These are phyloP conservation scores for Hansenula sp. DNA, from an alignment of 1,139 yeast genomes.

Conservation along the genomic window DNA sequence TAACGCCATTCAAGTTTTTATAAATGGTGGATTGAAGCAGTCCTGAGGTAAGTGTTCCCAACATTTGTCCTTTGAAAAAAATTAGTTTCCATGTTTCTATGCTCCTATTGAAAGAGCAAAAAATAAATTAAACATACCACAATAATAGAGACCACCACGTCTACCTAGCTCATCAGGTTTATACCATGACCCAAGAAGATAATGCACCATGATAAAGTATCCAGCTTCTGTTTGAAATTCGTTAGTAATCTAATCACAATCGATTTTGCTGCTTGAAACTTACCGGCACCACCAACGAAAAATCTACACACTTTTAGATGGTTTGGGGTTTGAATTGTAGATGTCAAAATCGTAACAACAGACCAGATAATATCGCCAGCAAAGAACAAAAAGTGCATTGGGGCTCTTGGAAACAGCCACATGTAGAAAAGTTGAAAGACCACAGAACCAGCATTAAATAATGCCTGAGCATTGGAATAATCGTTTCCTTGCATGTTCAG, in stretches of 20 bases:
- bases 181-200: constrained; percentile 63
- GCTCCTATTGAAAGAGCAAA: background rate
- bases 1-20: constrained; percentile 42
- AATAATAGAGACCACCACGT: constrained; percentile 30
- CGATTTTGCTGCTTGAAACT: too few species aligned
- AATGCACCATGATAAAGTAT: constrained; percentile 56
- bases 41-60: constrained; percentile 55
- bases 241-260: too few species aligned
- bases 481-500: constrained; percentile 56
- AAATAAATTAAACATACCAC: constrained; percentile 28
- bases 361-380: constrained; percentile 47
- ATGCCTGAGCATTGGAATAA: constrained; percentile 42
- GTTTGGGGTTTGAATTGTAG: background rate
- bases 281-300: constrained; percentile 49
- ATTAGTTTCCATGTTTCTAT: too few species aligned
- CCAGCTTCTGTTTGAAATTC: constrained; percentile 40
- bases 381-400: constrained; percentile 39
- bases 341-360: constrained; percentile 34
- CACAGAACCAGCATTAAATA: constrained; percentile 48
- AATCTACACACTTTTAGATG: constrained; percentile 33
- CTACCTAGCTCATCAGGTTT: constrained; percentile 52
- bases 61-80: constrained; percentile 32
- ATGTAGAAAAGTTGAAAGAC: constrained; percentile 38
- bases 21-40: constrained; percentile 53
- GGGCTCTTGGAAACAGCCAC: constrained; percentile 29